Evolutionary conservation across 2,329 filamentous ascomycete species (phyloP).

Genomic region (Epichloe baconii): DNA sequence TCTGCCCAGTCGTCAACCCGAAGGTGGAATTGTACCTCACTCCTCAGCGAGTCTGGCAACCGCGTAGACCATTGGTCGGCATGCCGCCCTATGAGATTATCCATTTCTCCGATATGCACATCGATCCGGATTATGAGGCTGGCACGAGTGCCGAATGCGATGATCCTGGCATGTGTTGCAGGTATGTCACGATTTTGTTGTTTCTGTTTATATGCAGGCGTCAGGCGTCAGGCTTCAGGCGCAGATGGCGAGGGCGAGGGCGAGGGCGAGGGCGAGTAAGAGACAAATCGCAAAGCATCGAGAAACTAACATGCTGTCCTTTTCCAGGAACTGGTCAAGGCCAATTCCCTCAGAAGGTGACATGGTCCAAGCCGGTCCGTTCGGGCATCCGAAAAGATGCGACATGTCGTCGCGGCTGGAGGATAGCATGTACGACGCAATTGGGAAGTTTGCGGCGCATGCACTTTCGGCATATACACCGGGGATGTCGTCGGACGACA

Average conservation of each 20-base stretch:
- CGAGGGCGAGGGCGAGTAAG: too few species aligned
- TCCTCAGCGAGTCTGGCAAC: accelerated
- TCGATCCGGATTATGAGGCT: not conserved
- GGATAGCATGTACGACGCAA: conserved; percentile 1
- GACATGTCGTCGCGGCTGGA: not conserved
- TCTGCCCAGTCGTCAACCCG: not conserved
- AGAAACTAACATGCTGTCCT: too few species aligned
- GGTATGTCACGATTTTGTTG: conserved; percentile 4
- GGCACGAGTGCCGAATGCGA: conserved; percentile 10
- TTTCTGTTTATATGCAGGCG: not conserved
- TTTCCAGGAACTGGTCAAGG: not conserved
- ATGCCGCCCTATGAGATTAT: not conserved
- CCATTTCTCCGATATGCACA: conserved; percentile 1
- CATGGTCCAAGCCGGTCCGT: not conserved
- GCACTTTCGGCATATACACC: not conserved
- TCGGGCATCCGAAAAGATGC: not conserved
- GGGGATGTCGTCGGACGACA: not conserved
- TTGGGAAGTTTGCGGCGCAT: not conserved
- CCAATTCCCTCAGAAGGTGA: not conserved
- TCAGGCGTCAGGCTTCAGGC: too few species aligned
- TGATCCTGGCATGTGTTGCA: not conserved
- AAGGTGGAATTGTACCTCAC: not conserved
- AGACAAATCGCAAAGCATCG: too few species aligned
- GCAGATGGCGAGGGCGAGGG: too few species aligned
- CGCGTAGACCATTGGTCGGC: too few species aligned